Base-by-base conservation (phyloP, 2,329 filamentous ascomycete species). In the Talaromyces sp. region DNA sequence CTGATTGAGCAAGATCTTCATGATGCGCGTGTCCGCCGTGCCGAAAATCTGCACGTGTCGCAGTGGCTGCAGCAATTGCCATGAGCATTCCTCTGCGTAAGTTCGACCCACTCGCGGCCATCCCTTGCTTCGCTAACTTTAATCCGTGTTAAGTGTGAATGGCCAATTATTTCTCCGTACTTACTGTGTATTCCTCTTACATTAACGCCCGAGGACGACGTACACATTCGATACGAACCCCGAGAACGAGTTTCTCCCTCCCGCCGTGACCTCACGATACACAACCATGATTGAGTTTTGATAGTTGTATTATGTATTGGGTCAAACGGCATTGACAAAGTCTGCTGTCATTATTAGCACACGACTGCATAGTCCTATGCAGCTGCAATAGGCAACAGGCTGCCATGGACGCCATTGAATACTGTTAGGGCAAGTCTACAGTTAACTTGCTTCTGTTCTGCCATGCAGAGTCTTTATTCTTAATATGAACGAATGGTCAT, bases 21-120 rank as follows among this genome's bases (percentile, higher is more conserved):
- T 14, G 75, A 89, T 84, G 87, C 87, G 82, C 76, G 81, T 80
- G 65, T 88, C 85, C 78, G 82, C 70, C 69, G 81, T 81, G 71
- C 80, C 78, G 70, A 86, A 84, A 76, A 88, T 82, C 72, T 93
- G 90, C 82, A 84, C 80, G 71, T 94, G 91, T 79, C 88, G 85
- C 77, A 90, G 87, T 84, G 91, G 91, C 77, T 93, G 90, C 82
- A 85, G 84, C 77, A 85, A 81, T 67, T 88, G 89, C 76, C 85
- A 87, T 77, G 88, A 91, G 88, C 89, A 77, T 70, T 84, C 14
- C 22, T 35, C 19, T 16, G 14, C 11, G 56, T 59, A 45, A 16
- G 56, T 45, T 11, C 1, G 24, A 31, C 35, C 5, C 37, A 33
- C n/a, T 33, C 16, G 56, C 56, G 22, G 2, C 14, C 19, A 59